A percentile compares a stretch with the other conserved stretches of the same genome.
Conservation (phyloP, 2,329 filamentous ascomycete species). For the Diaporthe nobilis region DNA sequence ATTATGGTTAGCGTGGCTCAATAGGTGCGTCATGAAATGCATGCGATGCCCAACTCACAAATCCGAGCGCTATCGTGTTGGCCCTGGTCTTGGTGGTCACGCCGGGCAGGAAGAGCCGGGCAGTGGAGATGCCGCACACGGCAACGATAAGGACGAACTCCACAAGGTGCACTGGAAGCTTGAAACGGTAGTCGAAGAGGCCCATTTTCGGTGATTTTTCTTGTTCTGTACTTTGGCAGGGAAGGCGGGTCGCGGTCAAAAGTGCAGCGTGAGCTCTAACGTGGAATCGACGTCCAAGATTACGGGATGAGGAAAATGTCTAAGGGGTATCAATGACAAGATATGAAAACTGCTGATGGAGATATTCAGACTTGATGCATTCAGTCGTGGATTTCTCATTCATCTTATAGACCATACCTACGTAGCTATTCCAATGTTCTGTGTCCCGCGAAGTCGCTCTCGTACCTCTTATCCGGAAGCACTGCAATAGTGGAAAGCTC, state of each 20-base stretch:
- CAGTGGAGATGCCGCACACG: slow-evolving; percentile 35
- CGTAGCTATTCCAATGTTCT: neutral
- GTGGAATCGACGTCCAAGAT: neutral
- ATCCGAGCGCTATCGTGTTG: slow-evolving; percentile 43
- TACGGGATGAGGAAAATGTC: neutral
- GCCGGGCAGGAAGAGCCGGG: slow-evolving; percentile 34
- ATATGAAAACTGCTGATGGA: neutral
- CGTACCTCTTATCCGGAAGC: neutral
- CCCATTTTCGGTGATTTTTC: neutral
- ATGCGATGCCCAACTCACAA: slow-evolving; percentile 38
- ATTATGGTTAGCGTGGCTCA: neutral
- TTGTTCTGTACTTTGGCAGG: neutral
- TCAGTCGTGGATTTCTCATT: neutral
- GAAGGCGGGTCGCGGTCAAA: neutral
- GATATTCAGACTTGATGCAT: neutral
- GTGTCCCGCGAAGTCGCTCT: slow-evolving; percentile 1
- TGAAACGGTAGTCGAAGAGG: slow-evolving; percentile 35
- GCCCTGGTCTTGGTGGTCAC: slow-evolving; percentile 34
- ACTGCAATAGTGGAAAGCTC: neutral
- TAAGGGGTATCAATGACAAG: neutral
- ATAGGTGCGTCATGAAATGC: too few species aligned
- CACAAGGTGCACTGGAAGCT: slow-evolving; percentile 37
- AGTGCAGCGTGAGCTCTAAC: too few species aligned
- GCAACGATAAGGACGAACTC: slow-evolving; percentile 35
- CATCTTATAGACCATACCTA: slow-evolving; percentile 14